Evolutionary conservation across 2,329 filamentous ascomycete species (phyloP).

Genomic region (Fusarium graminum): DNA sequence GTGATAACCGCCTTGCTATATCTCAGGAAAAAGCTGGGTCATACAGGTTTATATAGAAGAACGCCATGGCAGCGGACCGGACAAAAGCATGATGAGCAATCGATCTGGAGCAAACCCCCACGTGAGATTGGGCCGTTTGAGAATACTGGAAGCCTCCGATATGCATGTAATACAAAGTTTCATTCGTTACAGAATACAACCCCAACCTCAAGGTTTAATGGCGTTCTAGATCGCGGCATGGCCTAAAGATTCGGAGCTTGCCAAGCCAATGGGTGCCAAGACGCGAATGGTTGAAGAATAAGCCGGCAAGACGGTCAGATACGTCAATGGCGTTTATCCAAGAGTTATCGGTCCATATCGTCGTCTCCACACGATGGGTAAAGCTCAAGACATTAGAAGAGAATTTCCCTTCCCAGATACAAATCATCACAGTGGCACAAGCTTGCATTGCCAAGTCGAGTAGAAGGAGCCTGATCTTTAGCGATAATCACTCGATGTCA

Average conservation of each 20-base stretch:
- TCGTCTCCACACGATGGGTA: too few species aligned
- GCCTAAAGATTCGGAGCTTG: background rate
- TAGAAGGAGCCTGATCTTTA: background rate
- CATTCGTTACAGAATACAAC: background rate
- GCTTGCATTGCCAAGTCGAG: background rate
- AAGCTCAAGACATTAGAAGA: too few species aligned
- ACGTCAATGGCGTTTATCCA: too few species aligned
- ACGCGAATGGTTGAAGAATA: too few species aligned
- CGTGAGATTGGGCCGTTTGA: background rate
- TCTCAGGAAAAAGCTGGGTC: background rate
- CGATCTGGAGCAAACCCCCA: background rate
- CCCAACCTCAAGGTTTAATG: constrained; percentile 15
- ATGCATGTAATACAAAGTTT: background rate
- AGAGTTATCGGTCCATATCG: too few species aligned
- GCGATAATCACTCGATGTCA: background rate
- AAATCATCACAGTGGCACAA: background rate
- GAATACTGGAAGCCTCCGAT: background rate
- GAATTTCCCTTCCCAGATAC: too few species aligned
- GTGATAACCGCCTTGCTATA: background rate
- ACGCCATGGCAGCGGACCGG: background rate
- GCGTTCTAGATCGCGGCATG: background rate
- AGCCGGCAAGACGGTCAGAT: too few species aligned
- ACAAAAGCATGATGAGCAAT: background rate
- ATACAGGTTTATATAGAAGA: constrained; percentile 5
- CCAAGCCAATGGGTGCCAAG: background rate